Evolutionary conservation across 306 rosid species (phyloP).

Genomic region (Vigna hirtella): DNA sequence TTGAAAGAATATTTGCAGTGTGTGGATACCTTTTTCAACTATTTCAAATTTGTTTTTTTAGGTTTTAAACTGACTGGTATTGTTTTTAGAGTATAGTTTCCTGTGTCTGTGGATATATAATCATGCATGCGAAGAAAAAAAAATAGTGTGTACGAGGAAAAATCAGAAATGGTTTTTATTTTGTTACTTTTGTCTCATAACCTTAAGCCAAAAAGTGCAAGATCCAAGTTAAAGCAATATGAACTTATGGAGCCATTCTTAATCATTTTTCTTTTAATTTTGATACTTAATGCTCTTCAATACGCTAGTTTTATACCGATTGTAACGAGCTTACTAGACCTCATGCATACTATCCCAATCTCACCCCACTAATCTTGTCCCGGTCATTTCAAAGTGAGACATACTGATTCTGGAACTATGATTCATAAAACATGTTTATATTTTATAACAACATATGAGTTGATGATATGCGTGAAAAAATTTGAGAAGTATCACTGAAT

Average conservation of each 20-base stretch:
- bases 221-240: not conserved
- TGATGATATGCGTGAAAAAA: not conserved
- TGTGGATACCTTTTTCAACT: not conserved
- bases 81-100: not conserved
- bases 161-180: too few species aligned
- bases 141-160: too few species aligned
- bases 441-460: not conserved
- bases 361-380: too few species aligned
- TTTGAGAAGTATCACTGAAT: not conserved
- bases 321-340: too few species aligned
- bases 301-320: too few species aligned
- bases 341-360: too few species aligned
- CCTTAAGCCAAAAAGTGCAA: not conserved
- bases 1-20: not conserved
- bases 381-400: not conserved
- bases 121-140: not conserved
- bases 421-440: constrained; percentile 12
- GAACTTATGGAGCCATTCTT: not conserved
- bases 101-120: not conserved
- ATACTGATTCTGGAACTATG: not conserved
- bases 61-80: not conserved
- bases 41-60: not conserved
- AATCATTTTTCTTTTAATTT: not conserved
- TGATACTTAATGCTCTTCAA: not conserved
- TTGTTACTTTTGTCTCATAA: too few species aligned